phyloP scores from a whole-genome alignment of 257 asterid genomes.

The Gentiana dahurica region DNA sequence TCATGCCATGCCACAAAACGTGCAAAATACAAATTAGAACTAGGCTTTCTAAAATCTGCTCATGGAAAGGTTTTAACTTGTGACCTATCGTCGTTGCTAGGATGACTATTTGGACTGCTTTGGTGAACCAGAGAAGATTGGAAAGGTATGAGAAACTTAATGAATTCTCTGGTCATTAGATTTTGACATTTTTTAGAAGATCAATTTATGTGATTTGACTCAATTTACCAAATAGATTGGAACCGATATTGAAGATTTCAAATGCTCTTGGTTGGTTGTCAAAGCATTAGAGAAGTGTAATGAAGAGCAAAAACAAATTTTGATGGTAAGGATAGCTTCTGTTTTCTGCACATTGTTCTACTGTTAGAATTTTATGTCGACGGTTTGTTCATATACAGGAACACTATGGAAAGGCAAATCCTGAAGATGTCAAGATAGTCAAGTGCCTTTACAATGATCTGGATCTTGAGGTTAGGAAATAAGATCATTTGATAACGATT shows the following conservation, averaged over 20 bases:
- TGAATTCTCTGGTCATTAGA: too few relatives aligned
- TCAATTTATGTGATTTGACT: background rate
- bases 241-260: conserved; percentile 92
- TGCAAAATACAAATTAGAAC: conserved; percentile 2
- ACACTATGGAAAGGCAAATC: conserved; percentile 69
- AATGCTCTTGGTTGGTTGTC: conserved; percentile 94
- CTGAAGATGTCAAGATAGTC: conserved; percentile 54
- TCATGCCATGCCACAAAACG: too few relatives aligned
- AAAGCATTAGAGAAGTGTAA: conserved; percentile 82
- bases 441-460: conserved; percentile 63
- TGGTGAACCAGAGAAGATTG: conserved; percentile 72
- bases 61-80: background rate
- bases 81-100: conserved; percentile 19
- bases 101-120: conserved; percentile 77
- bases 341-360: background rate
- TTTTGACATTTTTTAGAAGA: background rate
- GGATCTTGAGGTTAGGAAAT: conserved; percentile 42
- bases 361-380: background rate
- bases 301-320: conserved; percentile 66
- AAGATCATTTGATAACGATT: too few relatives aligned
- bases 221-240: conserved; percentile 49
- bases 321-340: conserved; percentile 42
- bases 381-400: conserved; percentile 35
- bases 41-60: background rate
- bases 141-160: conserved; percentile 39